Evolutionary conservation across 345 rosid species (phyloP).

Genomic region (Iberis pinnata): DNA sequence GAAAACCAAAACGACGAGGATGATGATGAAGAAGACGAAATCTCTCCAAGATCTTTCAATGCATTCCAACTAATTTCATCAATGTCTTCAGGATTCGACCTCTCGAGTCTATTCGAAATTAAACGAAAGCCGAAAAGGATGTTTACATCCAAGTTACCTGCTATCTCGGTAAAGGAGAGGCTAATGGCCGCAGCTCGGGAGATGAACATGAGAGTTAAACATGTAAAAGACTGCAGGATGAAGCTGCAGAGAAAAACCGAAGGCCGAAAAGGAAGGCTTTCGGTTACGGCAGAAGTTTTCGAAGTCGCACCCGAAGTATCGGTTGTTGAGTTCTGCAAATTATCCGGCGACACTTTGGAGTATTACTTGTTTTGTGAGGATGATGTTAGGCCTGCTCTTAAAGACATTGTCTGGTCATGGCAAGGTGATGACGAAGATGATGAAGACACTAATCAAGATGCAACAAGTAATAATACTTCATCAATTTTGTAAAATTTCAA

Average conservation of each 20-base stretch:
- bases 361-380: conserved; percentile 51
- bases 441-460: conserved; percentile 1
- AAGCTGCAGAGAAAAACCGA: conserved; percentile 39
- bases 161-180: conserved; percentile 38
- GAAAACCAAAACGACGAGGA: neutral
- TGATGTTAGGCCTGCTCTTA: conserved; percentile 64
- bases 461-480: neutral
- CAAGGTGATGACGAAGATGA: conserved; percentile 54
- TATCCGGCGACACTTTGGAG: conserved; percentile 54
- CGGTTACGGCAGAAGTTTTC: conserved; percentile 53
- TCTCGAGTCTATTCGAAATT: conserved; percentile 61
- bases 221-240: conserved; percentile 41
- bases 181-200: conserved; percentile 45
- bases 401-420: conserved; percentile 85
- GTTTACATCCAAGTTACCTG: conserved; percentile 55
- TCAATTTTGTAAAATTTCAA: conserved; percentile 5
- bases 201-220: conserved; percentile 47
- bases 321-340: conserved; percentile 61
- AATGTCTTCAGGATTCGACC: conserved; percentile 73
- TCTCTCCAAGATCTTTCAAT: conserved; percentile 41
- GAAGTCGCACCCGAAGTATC: conserved; percentile 60
- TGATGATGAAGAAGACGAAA: conserved; percentile 4
- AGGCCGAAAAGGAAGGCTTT: conserved; percentile 54
- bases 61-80: conserved; percentile 74
- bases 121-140: conserved; percentile 39